These are phyloP conservation scores for Pelargonium cotyledonis DNA, from an alignment of 441 rosid genomes.

Conservation along the genomic window DNA sequence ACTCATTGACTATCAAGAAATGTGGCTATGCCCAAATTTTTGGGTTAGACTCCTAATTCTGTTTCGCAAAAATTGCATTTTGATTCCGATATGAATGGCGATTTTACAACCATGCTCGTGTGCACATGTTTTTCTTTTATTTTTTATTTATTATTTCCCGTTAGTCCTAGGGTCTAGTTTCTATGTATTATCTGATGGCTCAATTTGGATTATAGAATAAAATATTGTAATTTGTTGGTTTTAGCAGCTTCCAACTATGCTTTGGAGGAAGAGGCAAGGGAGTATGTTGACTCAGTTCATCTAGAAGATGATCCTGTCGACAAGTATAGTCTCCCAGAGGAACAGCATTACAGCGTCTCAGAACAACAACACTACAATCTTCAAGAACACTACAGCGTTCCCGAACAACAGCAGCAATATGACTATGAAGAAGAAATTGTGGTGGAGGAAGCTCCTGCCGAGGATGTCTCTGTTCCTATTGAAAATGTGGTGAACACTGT, in stretches of 20 bases:
- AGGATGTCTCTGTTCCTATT: constrained; percentile 27
- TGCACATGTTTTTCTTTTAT: too few relatives aligned
- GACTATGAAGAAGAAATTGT: constrained; percentile 41
- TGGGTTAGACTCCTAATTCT: too few relatives aligned
- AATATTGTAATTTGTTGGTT: constrained; percentile 8
- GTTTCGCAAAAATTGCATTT: too few relatives aligned
- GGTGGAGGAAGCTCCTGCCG: constrained; percentile 45
- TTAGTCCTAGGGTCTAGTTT: not conserved
- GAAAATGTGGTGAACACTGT: constrained; percentile 34
- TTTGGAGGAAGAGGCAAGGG: constrained; percentile 61
- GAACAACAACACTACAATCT: not conserved
- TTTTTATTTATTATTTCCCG: too few relatives aligned
- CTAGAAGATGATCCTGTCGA: constrained; percentile 60
- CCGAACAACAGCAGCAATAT: constrained; percentile 35
- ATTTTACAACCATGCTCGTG: too few relatives aligned
- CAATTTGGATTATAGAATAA: not conserved
- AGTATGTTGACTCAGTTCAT: constrained; percentile 43
- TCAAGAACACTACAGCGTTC: constrained; percentile 15
- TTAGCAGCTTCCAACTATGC: constrained; percentile 44
- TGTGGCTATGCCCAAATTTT: too few relatives aligned
- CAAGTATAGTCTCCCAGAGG: constrained; percentile 44
- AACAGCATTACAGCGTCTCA: constrained; percentile 3
- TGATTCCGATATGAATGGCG: too few relatives aligned
- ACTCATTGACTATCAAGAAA: not conserved
- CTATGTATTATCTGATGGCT: not conserved